Evolutionary conservation across 2,329 filamentous ascomycete species (phyloP).

Genomic region (Whalleya microplaca): DNA sequence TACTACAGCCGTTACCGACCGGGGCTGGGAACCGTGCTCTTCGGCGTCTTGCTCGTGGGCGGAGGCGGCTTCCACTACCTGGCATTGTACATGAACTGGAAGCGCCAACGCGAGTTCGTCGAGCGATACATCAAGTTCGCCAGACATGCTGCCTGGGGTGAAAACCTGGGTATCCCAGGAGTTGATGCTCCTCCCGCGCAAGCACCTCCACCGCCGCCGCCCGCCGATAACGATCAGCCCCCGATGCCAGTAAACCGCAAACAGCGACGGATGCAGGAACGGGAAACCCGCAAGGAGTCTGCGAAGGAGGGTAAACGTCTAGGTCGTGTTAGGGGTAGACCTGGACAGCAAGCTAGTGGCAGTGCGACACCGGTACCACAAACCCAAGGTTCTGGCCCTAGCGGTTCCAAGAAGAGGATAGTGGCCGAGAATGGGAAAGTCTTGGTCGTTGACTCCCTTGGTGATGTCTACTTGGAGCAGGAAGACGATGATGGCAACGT

Average conservation of each 20-base stretch:
- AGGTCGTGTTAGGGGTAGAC: constrained; percentile 41
- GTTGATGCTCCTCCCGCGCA: constrained; percentile 54
- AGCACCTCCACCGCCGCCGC: constrained; percentile 47
- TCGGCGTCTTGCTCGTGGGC: constrained; percentile 79
- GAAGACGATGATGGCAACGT: constrained; percentile 83
- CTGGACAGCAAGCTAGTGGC: constrained; percentile 45
- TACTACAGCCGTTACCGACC: constrained; percentile 96
- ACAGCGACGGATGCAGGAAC: constrained; percentile 87
- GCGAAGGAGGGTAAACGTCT: constrained; percentile 55
- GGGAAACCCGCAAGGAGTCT: constrained; percentile 74
- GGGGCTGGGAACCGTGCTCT: constrained; percentile 80
- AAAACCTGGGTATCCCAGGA: constrained; percentile 74
- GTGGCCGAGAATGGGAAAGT: constrained; percentile 95
- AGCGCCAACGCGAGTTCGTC: constrained; percentile 87
- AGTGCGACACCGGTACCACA: constrained; percentile 58
- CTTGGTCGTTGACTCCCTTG: constrained; percentile 86
- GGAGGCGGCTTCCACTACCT: constrained; percentile 89
- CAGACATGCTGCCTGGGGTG: constrained; percentile 85
- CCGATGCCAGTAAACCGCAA: constrained; percentile 74
- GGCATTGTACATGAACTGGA: constrained; percentile 83
- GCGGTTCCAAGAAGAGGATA: constrained; percentile 82
- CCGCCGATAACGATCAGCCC: constrained; percentile 51
- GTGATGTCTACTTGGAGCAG: constrained; percentile 95
- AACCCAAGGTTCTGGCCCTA: constrained; percentile 58
- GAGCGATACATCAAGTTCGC: constrained; percentile 91